A percentile compares a stretch with the other conserved stretches of the same genome.
These are phyloP conservation scores for Monilinia polystroma DNA, from an alignment of 2,329 filamentous ascomycete genomes.

Conservation along the genomic window DNA sequence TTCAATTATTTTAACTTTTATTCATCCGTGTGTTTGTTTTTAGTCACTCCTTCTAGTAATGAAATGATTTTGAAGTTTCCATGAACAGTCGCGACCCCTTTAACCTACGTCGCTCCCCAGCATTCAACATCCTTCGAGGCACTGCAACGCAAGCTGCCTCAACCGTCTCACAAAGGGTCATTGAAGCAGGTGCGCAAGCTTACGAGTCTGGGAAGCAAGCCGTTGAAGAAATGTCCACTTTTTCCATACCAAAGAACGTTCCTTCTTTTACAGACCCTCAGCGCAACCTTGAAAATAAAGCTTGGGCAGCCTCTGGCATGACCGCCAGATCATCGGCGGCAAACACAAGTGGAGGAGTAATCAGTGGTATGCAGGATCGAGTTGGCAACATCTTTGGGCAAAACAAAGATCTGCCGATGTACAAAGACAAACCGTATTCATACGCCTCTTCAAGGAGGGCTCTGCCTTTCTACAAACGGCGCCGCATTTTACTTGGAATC, in stretches of 20 bases:
- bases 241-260: constrained; percentile 67
- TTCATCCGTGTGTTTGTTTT: constrained; percentile 13
- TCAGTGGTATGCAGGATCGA: constrained; percentile 58
- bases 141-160: constrained; percentile 48
- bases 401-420: constrained; percentile 74
- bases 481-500: constrained; percentile 55
- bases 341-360: constrained; percentile 41
- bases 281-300: constrained; percentile 62
- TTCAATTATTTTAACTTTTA: background rate
- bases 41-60: constrained; percentile 30
- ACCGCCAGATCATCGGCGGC: constrained; percentile 42
- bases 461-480: constrained; percentile 61
- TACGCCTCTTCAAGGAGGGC: constrained; percentile 61
- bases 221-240: constrained; percentile 56
- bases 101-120: constrained; percentile 44
- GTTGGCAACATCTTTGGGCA: constrained; percentile 65
- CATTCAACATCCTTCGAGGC: constrained; percentile 51
- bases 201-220: constrained; percentile 46
- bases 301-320: constrained; percentile 58
- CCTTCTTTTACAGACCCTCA: constrained; percentile 66
- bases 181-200: constrained; percentile 50
- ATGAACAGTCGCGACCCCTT: constrained; percentile 44
- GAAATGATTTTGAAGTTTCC: constrained; percentile 34
- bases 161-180: constrained; percentile 49
- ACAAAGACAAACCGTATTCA: constrained; percentile 96